A percentile compares a stretch with the other conserved stretches of the same genome.
Conservation (phyloP, 129 eudicot species). For the Flaveria linearis region DNA sequence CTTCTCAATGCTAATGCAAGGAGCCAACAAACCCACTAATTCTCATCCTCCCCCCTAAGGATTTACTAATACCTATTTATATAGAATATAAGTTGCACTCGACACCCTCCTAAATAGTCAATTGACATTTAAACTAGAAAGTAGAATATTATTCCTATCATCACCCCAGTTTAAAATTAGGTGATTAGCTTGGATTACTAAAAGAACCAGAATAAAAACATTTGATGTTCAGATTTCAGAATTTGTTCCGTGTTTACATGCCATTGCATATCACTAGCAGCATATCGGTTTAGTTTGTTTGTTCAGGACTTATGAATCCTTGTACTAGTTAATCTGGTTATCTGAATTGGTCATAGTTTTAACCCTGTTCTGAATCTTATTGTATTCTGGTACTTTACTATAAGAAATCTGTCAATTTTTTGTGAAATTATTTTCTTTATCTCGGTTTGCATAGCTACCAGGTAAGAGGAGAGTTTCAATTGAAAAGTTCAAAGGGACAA, state of each 20-base stretch:
- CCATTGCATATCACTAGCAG: background rate
- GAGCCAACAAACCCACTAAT: too few species aligned
- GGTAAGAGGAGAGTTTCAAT: slow-evolving; percentile 54
- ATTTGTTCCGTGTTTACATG: background rate
- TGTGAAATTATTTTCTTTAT: background rate
- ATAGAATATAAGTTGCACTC: too few species aligned
- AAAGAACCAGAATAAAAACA: background rate
- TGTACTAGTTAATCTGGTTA: background rate
- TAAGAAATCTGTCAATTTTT: background rate
- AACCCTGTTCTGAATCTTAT: too few species aligned
- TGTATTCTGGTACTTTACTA: background rate
- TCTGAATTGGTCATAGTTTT: background rate
- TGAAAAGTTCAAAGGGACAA: slow-evolving; percentile 35
- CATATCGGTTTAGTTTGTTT: background rate
- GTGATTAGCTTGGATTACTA: background rate
- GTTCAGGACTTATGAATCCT: background rate
- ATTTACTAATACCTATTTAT: too few species aligned
- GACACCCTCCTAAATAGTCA: too few species aligned
- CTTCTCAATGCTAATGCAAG: too few species aligned
- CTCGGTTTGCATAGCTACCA: slow-evolving; percentile 51
- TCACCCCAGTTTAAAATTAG: too few species aligned
- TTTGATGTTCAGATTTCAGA: background rate
- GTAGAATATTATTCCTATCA: too few species aligned
- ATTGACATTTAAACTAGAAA: too few species aligned
- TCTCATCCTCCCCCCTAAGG: too few species aligned